A percentile compares a stretch with the other conserved stretches of the same genome.
Evolutionary conservation across 2,329 filamentous ascomycete species (phyloP).

Genomic region (Ilyonectria robusta): DNA sequence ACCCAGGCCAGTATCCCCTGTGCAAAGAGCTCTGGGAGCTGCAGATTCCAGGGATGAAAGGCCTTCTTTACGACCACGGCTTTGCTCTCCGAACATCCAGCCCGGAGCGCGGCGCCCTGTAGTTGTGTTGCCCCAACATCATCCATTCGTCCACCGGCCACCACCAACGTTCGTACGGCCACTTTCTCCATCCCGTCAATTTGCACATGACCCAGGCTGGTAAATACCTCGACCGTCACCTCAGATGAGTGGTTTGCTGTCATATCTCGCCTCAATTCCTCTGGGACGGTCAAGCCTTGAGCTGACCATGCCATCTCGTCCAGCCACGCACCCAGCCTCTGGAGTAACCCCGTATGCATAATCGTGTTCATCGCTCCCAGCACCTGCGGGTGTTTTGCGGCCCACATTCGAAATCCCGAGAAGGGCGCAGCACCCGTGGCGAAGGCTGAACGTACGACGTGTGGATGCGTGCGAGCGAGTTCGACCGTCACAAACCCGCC

Average conservation of each 20-base stretch:
- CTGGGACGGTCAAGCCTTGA: constrained; percentile 34
- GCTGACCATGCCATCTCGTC: constrained; percentile 7
- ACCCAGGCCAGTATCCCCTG: constrained; percentile 29
- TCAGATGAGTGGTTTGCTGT: constrained; percentile 31
- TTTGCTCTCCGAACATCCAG: constrained; percentile 18
- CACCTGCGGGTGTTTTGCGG: constrained; percentile 17
- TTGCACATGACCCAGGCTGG: constrained; percentile 12
- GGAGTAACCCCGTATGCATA: constrained; percentile 1
- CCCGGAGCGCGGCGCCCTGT: constrained; percentile 17
- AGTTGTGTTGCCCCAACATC: constrained; percentile 23
- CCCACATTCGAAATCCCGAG: constrained; percentile 29
- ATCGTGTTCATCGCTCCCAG: constrained; percentile 18
- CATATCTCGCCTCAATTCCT: constrained; percentile 21
- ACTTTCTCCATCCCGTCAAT: constrained; percentile 18
- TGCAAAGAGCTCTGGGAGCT: constrained; percentile 33
- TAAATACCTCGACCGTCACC: background rate
- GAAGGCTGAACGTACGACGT: constrained; percentile 23
- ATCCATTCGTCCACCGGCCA: constrained; percentile 35
- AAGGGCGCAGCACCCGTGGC: constrained; percentile 28
- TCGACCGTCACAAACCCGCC: constrained; percentile 26
- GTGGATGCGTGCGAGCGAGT: constrained; percentile 15
- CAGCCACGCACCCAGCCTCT: constrained; percentile 11
- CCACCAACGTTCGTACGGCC: constrained; percentile 27
- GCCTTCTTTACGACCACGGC: constrained; percentile 32
- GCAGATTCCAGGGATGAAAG: constrained; percentile 36